Base-by-base conservation (phyloP, 495 filamentous ascomycete species). In the Thermochaetoides thermophila region DNA sequence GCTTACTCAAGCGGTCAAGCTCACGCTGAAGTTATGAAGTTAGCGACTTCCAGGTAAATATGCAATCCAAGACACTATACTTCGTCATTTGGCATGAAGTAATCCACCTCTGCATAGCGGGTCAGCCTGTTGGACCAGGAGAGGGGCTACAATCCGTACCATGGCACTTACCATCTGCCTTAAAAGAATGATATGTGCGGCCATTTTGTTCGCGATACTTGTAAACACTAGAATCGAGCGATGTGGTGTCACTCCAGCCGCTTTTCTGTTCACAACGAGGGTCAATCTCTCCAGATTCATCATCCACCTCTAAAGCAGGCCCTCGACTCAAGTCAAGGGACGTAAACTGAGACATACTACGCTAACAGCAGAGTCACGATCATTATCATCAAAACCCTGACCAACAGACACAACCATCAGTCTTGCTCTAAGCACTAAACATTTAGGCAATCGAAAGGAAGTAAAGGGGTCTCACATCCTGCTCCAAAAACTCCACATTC, bases 131-230 rank as follows among this genome's bases (percentile, higher is more conserved):
- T 24, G 6, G 21, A 6, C 11, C 21, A 11, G 21, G 11, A 24
- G 20, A 22, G 15, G 22, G n/a, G 3, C 14, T 11, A 7, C 10
- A 8, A 24, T 31, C 14, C 17, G 7, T 20, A 13, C 2, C 3
- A 12, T 4, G 17, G 10, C 9, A 40, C 38, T 27, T 7, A 35
- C 34, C 16, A 12, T 17, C 34, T 3, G 21, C 25, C 12, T 18
- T 10, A 30, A 28, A 42, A 8, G 34, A 7, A 15, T 42, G 39
- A 13, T 35, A 43, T 3, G 27, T 32, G 8, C 29, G 30, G 12
- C 45, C 31, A 20, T 42, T 47, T 16, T 46, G 42, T 37, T 63
- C 63, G 7, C 60, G 55, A 51, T 73, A 73, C 21, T 16, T 17
- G 21, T 10, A 31, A 22, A 37, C 29, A 17, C 27, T 25, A 0